Conservation (phyloP, 257 asterid species). For the Solanum piurae region DNA sequence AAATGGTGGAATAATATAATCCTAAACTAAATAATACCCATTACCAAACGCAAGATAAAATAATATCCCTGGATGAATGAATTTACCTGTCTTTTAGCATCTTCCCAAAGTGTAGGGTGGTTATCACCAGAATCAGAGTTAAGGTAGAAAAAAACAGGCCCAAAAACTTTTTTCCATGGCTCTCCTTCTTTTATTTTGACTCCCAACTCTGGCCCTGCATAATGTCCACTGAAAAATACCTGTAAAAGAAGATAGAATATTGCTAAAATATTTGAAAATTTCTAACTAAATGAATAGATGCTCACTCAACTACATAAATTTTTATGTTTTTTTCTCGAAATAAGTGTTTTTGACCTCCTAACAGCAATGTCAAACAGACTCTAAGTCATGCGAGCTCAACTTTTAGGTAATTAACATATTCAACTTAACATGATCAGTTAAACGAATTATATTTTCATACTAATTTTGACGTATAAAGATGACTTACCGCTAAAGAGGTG, state of each 20-base stretch:
- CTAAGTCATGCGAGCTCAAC: not conserved
- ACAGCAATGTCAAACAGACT: too few relatives aligned
- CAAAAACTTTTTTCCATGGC: slow-evolving; percentile 11
- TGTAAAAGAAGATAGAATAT: not conserved
- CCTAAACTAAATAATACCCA: not conserved
- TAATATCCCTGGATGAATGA: not conserved
- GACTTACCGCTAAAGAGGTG: not conserved
- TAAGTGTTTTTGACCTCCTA: too few relatives aligned
- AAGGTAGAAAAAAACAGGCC: slow-evolving; percentile 18
- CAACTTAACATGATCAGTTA: not conserved
- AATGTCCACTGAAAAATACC: slow-evolving; percentile 14
- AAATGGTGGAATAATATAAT: not conserved
- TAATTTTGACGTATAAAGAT: not conserved
- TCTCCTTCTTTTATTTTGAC: slow-evolving; percentile 4
- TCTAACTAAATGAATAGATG: not conserved
- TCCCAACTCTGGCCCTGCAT: slow-evolving; percentile 3
- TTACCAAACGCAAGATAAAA: not conserved
- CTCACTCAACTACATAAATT: not conserved
- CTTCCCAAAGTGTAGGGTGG: slow-evolving; percentile 50
- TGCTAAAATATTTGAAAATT: not conserved
- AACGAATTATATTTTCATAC: not conserved
- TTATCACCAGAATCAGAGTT: slow-evolving; percentile 26
- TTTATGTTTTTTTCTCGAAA: too few relatives aligned
- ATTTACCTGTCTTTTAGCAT: slow-evolving; percentile 41
- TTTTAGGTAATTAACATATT: not conserved